Base-by-base conservation (phyloP, 2,329 filamentous ascomycete genomes). In the Didymella glomerata region DNA sequence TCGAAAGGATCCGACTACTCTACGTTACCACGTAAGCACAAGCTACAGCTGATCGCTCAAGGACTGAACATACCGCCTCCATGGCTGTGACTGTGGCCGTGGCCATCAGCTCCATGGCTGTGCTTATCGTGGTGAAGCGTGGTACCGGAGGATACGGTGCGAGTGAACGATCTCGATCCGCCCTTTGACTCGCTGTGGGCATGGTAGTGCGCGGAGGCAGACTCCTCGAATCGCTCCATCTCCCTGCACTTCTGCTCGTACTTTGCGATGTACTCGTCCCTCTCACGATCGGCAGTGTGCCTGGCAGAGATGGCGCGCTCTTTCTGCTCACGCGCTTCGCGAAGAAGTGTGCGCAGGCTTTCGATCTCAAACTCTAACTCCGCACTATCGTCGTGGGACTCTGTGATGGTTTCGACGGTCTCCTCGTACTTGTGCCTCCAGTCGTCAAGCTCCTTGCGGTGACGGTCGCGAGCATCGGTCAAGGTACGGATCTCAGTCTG, bases 171-270 rank as follows among this genome's bases (percentile, higher is more conserved):
- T 41, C 51, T 42, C 11, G 57, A 51, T 38, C 62, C 63, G 13
- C 53, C 41, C 14, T 61, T 62, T 0, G 48, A 54, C 24, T 61
- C 54, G 22, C 58, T 54, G 20, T 53, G 49, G 1, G 64, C 50
- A 9, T 64, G 65, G 13, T 64, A 70, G 7, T 67, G 57, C 16
- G 54, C 62, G 16, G 61, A 54, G 1, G 63, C 63, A 4, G 41
- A 62, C 27, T 70, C 68, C 40, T 68, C 65, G 16, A 65, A 70
- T 1, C 65, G 41, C 52, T 69, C 66, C 61, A 70, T 61, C 34
- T 70, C 68, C 1, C 68, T 54, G 30, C 68, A 69, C 57, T 70
- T 70, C 58, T 70, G 67, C 30, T 70, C 67, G 30, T 69, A 69
- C 50, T 67, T 67, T 14, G 62, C 49, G 10, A 67, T 51, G 27